A percentile compares a stretch with the other conserved stretches of the same genome.
Evolutionary conservation across 345 rosid species (phyloP).

Genomic region (Aurinia saxatilis): DNA sequence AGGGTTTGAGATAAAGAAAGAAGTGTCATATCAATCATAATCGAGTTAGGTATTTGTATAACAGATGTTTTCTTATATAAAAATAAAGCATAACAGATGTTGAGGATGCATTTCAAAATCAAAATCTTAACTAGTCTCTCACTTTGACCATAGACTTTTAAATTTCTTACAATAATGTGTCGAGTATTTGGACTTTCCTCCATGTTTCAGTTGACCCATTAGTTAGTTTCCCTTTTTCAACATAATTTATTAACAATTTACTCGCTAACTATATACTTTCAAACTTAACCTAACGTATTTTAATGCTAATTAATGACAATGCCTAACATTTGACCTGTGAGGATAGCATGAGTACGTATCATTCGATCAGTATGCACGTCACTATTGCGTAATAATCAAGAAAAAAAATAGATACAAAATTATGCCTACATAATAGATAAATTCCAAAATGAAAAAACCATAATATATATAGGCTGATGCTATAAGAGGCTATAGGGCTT

Average conservation of each 20-base stretch:
- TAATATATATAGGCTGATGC: constrained; percentile 6
- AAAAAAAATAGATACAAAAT: neutral
- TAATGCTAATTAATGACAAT: constrained; percentile 17
- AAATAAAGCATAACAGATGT: neutral
- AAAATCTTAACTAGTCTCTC: constrained; percentile 8
- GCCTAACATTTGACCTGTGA: constrained; percentile 28
- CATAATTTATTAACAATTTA: neutral
- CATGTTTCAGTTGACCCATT: neutral
- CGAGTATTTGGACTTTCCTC: constrained; percentile 20
- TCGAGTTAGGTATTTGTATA: constrained; percentile 23
- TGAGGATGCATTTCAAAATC: constrained; percentile 13
- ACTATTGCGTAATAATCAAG: neutral
- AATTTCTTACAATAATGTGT: constrained; percentile 10
- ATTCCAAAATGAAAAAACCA: constrained; percentile 1
- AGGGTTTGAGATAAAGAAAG: neutral
- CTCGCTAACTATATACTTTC: constrained; percentile 9
- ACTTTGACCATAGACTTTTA: constrained; percentile 25
- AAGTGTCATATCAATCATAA: constrained; percentile 22
- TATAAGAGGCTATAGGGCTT: constrained; percentile 3
- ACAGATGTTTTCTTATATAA: neutral
- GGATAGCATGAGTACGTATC: neutral
- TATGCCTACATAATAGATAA: neutral
- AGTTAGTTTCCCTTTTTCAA: neutral
- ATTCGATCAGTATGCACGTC: constrained; percentile 5
- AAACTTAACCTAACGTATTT: constrained; percentile 24